Conservation (phyloP, 495 filamentous ascomycete species). For the Cercophora scortea region DNA sequence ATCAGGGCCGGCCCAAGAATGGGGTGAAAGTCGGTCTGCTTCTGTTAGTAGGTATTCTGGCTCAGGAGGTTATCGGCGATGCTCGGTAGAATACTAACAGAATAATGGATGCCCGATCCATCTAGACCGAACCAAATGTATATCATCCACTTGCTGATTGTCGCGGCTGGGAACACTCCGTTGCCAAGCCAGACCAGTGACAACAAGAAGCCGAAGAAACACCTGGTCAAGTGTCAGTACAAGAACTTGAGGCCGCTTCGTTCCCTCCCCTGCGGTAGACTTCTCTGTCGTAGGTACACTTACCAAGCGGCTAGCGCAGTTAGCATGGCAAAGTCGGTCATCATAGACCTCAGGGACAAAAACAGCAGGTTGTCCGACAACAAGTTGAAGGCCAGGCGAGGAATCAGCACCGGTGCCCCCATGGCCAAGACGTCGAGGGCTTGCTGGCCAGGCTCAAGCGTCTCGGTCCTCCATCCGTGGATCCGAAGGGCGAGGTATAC, state of each 20-base stretch:
- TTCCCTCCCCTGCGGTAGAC: too few relatives aligned
- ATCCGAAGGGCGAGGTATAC: constrained; percentile 53
- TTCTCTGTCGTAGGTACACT: not conserved
- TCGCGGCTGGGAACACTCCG: constrained; percentile 37
- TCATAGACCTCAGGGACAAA: constrained; percentile 63
- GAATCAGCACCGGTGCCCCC: constrained; percentile 60
- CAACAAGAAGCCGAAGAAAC: constrained; percentile 63
- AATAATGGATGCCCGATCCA: constrained; percentile 60
- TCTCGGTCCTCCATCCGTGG: constrained; percentile 40
- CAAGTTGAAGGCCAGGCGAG: constrained; percentile 66
- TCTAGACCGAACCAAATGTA: constrained; percentile 77
- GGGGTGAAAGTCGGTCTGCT: constrained; percentile 51
- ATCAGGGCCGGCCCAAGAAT: constrained; percentile 61
- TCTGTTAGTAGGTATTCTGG: not conserved
- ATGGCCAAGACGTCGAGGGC: constrained; percentile 62
- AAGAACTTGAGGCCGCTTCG: not conserved
- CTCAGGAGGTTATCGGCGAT: too few relatives aligned
- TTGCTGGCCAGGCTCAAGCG: constrained; percentile 34
- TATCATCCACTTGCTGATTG: constrained; percentile 71
- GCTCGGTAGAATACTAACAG: constrained; percentile 24
- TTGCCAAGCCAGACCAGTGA: constrained; percentile 60
- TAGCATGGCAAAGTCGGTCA: constrained; percentile 61
- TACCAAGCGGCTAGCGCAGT: constrained; percentile 56
- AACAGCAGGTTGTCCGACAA: constrained; percentile 70
- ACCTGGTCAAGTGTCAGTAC: constrained; percentile 17